phyloP scores from a whole-genome alignment of 371 early-diverging fungal species.

The Rhizopus microsporus region DNA sequence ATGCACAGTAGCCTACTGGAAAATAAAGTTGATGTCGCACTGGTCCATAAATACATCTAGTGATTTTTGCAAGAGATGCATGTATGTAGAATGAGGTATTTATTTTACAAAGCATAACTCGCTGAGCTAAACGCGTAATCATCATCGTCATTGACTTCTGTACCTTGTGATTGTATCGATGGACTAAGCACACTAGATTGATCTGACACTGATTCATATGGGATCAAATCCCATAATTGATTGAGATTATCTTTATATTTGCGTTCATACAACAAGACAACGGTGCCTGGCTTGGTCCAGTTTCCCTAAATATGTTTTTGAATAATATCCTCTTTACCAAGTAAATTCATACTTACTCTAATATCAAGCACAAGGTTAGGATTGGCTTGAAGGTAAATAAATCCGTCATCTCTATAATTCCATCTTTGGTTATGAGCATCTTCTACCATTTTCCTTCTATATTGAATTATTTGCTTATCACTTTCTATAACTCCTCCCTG shows the following conservation, averaged over 20 bases:
- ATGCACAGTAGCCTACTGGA: too few relatives aligned
- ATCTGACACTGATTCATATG: constrained; percentile 12
- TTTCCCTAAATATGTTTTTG: constrained; percentile 33
- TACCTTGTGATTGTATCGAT: constrained; percentile 1
- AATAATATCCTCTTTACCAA: not conserved
- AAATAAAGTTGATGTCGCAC: too few relatives aligned
- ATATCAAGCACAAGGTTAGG: constrained; percentile 51
- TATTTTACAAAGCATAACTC: constrained; percentile 46
- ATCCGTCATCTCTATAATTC: constrained; percentile 54
- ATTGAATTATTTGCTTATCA: constrained; percentile 51
- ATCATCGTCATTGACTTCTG: constrained; percentile 21
- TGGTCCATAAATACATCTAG: too few relatives aligned
- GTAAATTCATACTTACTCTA: constrained; percentile 27
- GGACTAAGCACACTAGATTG: constrained; percentile 5
- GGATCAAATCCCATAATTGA: constrained; percentile 50
- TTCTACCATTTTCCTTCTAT: constrained; percentile 47
- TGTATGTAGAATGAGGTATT: not conserved
- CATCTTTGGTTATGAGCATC: constrained; percentile 52
- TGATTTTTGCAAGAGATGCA: too few relatives aligned
- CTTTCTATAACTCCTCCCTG: constrained; percentile 36
- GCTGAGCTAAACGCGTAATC: constrained; percentile 49
- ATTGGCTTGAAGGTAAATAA: constrained; percentile 48
- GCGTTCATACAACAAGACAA: constrained; percentile 46
- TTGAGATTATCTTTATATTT: constrained; percentile 48
- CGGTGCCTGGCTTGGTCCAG: constrained; percentile 47